Conservation (phyloP, 1,284 basidiomycete species). For the Cryptococcus sp. region DNA sequence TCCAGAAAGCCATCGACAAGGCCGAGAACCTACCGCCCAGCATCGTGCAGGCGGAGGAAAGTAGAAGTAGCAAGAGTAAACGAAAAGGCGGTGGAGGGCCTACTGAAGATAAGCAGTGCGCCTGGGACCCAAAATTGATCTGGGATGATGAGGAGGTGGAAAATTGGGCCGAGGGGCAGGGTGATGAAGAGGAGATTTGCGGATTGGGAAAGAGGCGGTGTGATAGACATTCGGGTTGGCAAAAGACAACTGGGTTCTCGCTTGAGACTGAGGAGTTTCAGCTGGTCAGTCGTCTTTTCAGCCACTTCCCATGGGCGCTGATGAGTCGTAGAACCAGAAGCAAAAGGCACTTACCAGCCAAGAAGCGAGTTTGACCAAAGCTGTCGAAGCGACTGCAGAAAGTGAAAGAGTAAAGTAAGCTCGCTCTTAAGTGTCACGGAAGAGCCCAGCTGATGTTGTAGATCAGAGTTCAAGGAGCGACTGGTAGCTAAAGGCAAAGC, state of each 20-base stretch:
- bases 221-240: slow-evolving; percentile 43
- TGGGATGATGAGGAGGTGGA: slow-evolving; percentile 29
- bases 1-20: slow-evolving; percentile 16
- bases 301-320: too few relatives aligned
- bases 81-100: slow-evolving; percentile 11
- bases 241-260: slow-evolving; percentile 27
- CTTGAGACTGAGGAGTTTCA: slow-evolving; percentile 30
- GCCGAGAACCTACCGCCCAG: slow-evolving; percentile 15
- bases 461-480: neutral
- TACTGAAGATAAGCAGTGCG: slow-evolving; percentile 35
- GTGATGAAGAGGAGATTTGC: slow-evolving; percentile 12
- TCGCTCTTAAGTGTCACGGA: neutral
- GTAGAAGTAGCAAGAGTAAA: slow-evolving; percentile 20
- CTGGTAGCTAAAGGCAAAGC: neutral
- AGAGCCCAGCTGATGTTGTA: neutral
- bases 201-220: slow-evolving; percentile 22
- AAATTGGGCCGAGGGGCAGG: slow-evolving; percentile 7
- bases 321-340: neutral
- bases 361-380: neutral
- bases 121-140: slow-evolving; percentile 29
- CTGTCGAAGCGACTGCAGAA: neutral
- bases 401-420: neutral
- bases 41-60: neutral
- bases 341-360: neutral
- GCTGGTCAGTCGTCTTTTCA: slow-evolving; percentile 18